Conservation (phyloP, 768 basidiomycete species). For the Lactarius quietus region DNA sequence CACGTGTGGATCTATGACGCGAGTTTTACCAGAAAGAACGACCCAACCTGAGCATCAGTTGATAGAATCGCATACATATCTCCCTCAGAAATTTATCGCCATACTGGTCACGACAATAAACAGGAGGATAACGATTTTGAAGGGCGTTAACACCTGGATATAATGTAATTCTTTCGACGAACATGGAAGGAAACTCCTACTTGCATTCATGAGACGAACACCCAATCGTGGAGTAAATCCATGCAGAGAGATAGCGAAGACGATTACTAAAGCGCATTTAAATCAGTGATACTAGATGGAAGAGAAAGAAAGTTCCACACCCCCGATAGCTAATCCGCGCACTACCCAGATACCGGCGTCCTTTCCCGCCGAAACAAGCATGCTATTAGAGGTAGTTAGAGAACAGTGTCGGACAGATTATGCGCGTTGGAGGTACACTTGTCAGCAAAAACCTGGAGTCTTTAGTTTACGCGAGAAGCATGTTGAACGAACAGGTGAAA, state of each 20-base stretch:
- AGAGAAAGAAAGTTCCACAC: constrained; percentile 30
- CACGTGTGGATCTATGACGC: constrained; percentile 50
- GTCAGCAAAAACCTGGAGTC: constrained; percentile 32
- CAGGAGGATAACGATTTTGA: constrained; percentile 53
- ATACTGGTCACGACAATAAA: constrained; percentile 51
- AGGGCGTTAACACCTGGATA: constrained; percentile 44
- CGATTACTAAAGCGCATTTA: constrained; percentile 40
- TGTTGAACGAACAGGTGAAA: neutral
- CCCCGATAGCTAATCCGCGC: constrained; percentile 57
- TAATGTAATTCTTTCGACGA: neutral
- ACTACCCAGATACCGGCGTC: constrained; percentile 45
- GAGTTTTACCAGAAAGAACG: constrained; percentile 56
- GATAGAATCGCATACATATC: neutral
- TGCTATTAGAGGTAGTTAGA: constrained; percentile 33
- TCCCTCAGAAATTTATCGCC: neutral
- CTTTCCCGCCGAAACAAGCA: constrained; percentile 45
- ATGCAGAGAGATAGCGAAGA: constrained; percentile 49
- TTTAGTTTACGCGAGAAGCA: neutral
- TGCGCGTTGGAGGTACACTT: constrained; percentile 23
- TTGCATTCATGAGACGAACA: constrained; percentile 53
- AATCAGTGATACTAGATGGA: neutral
- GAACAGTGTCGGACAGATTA: neutral
- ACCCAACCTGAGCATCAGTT: constrained; percentile 43
- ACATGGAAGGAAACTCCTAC: neutral
- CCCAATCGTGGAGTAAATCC: constrained; percentile 49